Conservation (phyloP, 2,329 filamentous ascomycete species). For the Cryphonectria naterciae region DNA sequence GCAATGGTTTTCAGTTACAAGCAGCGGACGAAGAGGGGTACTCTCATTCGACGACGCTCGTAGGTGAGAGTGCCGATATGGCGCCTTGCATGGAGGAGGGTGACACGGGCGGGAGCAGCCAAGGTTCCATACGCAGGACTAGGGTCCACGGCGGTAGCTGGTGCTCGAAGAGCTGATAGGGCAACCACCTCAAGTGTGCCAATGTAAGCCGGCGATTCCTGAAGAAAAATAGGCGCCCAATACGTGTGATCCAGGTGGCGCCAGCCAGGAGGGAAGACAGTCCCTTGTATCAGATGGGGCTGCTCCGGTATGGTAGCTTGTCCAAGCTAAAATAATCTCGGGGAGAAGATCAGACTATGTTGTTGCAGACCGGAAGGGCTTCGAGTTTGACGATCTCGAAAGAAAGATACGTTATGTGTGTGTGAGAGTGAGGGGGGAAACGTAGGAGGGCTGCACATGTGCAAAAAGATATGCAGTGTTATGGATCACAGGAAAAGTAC, state of each 20-base stretch:
- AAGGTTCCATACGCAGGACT: slow-evolving; percentile 45
- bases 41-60: slow-evolving; percentile 39
- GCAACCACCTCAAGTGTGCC: slow-evolving; percentile 38
- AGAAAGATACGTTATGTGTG: too few relatives aligned
- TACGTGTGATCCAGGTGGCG: slow-evolving; percentile 41
- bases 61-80: slow-evolving; percentile 27
- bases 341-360: not conserved
- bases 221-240: slow-evolving; percentile 51
- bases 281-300: slow-evolving; percentile 17
- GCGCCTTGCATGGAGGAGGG: slow-evolving; percentile 45
- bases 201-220: slow-evolving; percentile 46
- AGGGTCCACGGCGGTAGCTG: slow-evolving; percentile 42
- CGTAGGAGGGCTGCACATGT: slow-evolving; percentile 14
- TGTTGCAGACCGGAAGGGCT: not conserved
- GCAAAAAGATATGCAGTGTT: slow-evolving; percentile 2
- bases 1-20: slow-evolving; percentile 58
- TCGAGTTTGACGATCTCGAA: not conserved
- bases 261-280: slow-evolving; percentile 30
- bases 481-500: not conserved
- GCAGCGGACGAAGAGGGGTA: slow-evolving; percentile 38
- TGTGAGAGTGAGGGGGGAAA: not conserved
- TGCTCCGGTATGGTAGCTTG: slow-evolving; percentile 7
- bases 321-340: not conserved
- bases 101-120: slow-evolving; percentile 41
- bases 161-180: slow-evolving; percentile 49